A percentile compares a stretch with the other conserved stretches of the same genome.
Evolutionary conservation across 768 basidiomycete genomes (phyloP).

Genomic region (Suillus americanus): DNA sequence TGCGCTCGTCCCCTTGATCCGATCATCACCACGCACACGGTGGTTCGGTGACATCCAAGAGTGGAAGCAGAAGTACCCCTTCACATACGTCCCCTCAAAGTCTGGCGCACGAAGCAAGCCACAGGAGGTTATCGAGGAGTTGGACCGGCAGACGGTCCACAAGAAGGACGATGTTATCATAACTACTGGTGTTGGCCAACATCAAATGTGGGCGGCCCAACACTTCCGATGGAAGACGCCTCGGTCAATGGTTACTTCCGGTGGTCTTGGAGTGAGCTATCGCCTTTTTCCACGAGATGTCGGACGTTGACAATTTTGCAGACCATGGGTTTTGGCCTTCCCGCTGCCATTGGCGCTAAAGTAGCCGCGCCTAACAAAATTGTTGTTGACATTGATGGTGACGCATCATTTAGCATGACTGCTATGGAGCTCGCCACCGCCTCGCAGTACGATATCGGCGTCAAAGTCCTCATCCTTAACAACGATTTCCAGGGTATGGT

Average conservation of each 20-base stretch:
- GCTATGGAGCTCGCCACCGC: slow-evolving; percentile 99
- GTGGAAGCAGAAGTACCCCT: slow-evolving; percentile 91
- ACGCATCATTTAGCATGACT: slow-evolving; percentile 99
- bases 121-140: slow-evolving; percentile 93
- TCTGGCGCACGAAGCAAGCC: slow-evolving; percentile 76
- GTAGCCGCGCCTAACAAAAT: slow-evolving; percentile 92
- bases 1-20: slow-evolving; percentile 78
- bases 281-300: not conserved
- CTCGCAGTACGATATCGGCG: slow-evolving; percentile 86
- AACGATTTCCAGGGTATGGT: slow-evolving; percentile 99
- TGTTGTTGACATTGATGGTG: slow-evolving; percentile 96
- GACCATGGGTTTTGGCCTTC: slow-evolving; percentile 99
- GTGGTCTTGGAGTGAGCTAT: slow-evolving; percentile 83
- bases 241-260: slow-evolving; percentile 86
- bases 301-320: slow-evolving; percentile 27
- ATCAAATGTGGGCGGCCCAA: slow-evolving; percentile 99
- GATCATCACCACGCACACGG: slow-evolving; percentile 56
- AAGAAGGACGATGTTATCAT: slow-evolving; percentile 87
- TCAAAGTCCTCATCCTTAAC: slow-evolving; percentile 91
- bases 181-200: slow-evolving; percentile 95
- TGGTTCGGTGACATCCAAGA: slow-evolving; percentile 84
- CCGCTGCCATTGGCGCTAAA: slow-evolving; percentile 94
- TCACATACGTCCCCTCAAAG: slow-evolving; percentile 72
- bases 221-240: slow-evolving; percentile 90
- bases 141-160: slow-evolving; percentile 75